Evolutionary conservation across 2,329 filamentous ascomycete genomes (phyloP), one percentile per base, ranked within the genome.

Genomic region (Cordyceps militaris): DNA sequence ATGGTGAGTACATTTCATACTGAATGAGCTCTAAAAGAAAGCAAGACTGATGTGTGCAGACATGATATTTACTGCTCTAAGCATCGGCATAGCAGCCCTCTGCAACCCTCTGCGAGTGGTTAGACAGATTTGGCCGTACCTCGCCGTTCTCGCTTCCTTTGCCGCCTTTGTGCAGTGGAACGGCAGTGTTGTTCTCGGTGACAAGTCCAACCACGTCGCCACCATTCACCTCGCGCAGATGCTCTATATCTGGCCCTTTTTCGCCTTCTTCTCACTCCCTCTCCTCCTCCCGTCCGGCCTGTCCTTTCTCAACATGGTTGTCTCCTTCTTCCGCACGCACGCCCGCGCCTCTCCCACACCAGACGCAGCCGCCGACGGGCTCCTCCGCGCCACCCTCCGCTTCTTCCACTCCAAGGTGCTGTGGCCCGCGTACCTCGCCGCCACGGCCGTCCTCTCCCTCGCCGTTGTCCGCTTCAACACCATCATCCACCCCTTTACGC

Each of bases 241-340:
- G 82, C 85, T 97, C 19, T 99, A 99, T 67, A 86, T 97, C 63
- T 96, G 91, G 88, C 87, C 92, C 0, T 88, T 96, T 61, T 86
- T 96, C 59, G 75, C 83, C 36, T 96, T 97, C 74, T 97, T 97
- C 75, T 96, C 92, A 0, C 83, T 85, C 50, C 93, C 94, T 0
- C 76, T 97, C 1, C 73, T 93, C 4, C 62, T 88, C 0, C 82
- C 85, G 0, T 72, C 72, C 3, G 61, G 69, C 2, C 53, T 86
- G 5, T 65, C 80, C 2, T 10, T 65, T 3, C 9, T 69, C 19
- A 62, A 69, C 63, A 38, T 59, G 59, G 8, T 19, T 2, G 13
- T 34, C 14, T 19, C 32, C 11, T 42, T 14, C 8, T 49, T 50
- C n/a, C 5, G 11, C 16, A 26, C 13, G 14, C 4, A 28, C 8